Conservation (phyloP, 2,329 filamentous ascomycete genomes). For the Zopfia rhizophila region DNA sequence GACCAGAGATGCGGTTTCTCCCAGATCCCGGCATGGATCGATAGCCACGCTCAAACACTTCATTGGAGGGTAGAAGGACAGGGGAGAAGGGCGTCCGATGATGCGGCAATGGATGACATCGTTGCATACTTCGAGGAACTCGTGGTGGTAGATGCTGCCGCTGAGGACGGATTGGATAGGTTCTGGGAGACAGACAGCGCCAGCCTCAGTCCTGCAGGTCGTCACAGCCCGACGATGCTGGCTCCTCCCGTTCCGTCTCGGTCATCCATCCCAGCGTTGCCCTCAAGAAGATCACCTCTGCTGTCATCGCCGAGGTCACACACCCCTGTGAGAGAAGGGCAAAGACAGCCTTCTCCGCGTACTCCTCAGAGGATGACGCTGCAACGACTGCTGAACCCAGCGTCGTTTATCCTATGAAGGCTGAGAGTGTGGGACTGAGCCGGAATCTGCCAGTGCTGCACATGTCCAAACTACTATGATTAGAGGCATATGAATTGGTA, state of each 20-base stretch:
- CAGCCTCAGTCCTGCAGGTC: no score
- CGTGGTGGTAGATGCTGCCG: constrained; percentile 42
- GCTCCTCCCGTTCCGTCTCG: constrained; percentile 21
- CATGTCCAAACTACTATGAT: no score
- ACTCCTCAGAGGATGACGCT: constrained; percentile 34
- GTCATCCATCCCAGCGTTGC: constrained; percentile 10
- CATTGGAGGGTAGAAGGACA: constrained; percentile 10
- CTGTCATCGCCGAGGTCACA: no score
- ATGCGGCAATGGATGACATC: constrained; percentile 51
- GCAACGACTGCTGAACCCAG: constrained; percentile 32
- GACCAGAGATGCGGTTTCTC: constrained; percentile 38
- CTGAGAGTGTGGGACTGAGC: no score
- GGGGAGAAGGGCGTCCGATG: constrained; percentile 44
- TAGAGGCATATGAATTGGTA: no score
- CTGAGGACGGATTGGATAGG: constrained; percentile 42
- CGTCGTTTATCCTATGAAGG: no score
- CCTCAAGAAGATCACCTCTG: neutral
- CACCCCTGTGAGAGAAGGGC: no score
- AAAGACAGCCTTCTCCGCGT: constrained; percentile 1
- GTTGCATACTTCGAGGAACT: constrained; percentile 55
- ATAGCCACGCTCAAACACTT: constrained; percentile 54
- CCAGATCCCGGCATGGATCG: constrained; percentile 51
- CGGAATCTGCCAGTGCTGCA: no score
- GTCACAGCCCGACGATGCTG: no score
- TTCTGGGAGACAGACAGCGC: constrained; percentile 40